Conservation (phyloP, 2,329 filamentous ascomycete genomes). For the Didymella keratinophila region DNA sequence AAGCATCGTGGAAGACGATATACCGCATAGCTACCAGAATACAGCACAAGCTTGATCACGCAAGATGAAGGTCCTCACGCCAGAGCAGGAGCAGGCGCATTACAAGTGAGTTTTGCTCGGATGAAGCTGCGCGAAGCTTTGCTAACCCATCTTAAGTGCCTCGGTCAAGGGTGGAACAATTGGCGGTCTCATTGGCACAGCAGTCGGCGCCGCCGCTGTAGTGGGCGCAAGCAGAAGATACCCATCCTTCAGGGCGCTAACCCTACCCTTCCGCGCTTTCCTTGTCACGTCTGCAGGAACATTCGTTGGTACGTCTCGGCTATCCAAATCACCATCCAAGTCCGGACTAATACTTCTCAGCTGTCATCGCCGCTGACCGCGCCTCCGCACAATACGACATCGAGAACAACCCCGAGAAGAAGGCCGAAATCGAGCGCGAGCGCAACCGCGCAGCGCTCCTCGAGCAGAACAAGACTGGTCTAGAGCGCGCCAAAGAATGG, state of each 20-base stretch:
- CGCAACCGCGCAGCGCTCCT: constrained; percentile 49
- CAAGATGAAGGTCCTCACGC: constrained; percentile 91
- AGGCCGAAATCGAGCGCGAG: constrained; percentile 41
- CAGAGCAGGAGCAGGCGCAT: constrained; percentile 89
- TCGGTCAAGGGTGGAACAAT: constrained; percentile 81
- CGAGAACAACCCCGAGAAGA: constrained; percentile 66
- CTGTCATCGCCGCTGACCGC: constrained; percentile 84
- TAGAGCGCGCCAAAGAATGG: constrained; percentile 73
- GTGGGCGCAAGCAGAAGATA: constrained; percentile 74
- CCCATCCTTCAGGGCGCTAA: constrained; percentile 79
- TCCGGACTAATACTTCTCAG: constrained; percentile 31
- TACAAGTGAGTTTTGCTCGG: constrained; percentile 65
- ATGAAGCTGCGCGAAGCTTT: not conserved
- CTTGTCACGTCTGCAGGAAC: constrained; percentile 83
- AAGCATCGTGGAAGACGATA: constrained; percentile 1
- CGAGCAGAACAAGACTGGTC: constrained; percentile 62
- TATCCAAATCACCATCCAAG: not conserved
- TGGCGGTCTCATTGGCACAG: constrained; percentile 74
- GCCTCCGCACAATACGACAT: constrained; percentile 76
- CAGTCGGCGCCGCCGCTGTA: constrained; percentile 72
- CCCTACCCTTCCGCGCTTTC: constrained; percentile 89
- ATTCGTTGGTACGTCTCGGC: constrained; percentile 67
- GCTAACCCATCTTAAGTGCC: constrained; percentile 54
- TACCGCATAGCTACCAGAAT: not conserved
- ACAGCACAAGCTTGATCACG: constrained; percentile 9